These are phyloP conservation scores for Fusarium armeniacum DNA, from an alignment of 2,329 filamentous ascomycete species.

Conservation along the genomic window DNA sequence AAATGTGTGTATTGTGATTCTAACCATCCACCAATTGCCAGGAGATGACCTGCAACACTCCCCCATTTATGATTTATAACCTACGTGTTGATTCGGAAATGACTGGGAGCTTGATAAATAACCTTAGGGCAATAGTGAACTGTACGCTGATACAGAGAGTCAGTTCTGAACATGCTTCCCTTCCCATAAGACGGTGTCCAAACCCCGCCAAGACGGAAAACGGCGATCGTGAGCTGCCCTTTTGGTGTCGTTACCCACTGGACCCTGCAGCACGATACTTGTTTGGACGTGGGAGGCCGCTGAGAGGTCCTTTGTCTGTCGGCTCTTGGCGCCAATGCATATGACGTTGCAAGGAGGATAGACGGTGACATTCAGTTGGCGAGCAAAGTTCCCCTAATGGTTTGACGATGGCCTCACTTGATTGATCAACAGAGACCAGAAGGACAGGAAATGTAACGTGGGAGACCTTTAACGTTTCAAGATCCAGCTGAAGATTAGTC, in stretches of 20 bases:
- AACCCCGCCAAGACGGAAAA: conserved; percentile 38
- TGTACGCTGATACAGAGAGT: background rate
- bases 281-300: conserved; percentile 34
- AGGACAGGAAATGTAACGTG: conserved; percentile 1
- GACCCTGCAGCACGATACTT: conserved; percentile 33
- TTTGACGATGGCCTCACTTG: conserved; percentile 35
- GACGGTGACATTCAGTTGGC: conserved; percentile 13
- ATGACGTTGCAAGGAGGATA: conserved; percentile 36
- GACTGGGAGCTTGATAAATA: conserved; percentile 2
- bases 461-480: conserved; percentile 4
- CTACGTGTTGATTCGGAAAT: conserved; percentile 1
- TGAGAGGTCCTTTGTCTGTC: conserved; percentile 25
- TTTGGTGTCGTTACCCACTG: conserved; percentile 24
- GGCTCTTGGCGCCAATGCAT: conserved; percentile 33
- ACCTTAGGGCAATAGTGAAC: background rate
- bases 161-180: background rate
- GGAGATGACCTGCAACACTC: background rate
- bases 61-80: background rate
- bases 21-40: background rate
- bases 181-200: background rate
- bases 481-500: conserved; percentile 11
- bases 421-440: conserved; percentile 21
- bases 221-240: conserved; percentile 27
- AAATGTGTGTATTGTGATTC: background rate
- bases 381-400: conserved; percentile 5